Percentiles rank a stretch among this genome's conserved stretches.
Evolutionary conservation across 331 rosid species (phyloP).

Genomic region (Telfairia occidentalis): DNA sequence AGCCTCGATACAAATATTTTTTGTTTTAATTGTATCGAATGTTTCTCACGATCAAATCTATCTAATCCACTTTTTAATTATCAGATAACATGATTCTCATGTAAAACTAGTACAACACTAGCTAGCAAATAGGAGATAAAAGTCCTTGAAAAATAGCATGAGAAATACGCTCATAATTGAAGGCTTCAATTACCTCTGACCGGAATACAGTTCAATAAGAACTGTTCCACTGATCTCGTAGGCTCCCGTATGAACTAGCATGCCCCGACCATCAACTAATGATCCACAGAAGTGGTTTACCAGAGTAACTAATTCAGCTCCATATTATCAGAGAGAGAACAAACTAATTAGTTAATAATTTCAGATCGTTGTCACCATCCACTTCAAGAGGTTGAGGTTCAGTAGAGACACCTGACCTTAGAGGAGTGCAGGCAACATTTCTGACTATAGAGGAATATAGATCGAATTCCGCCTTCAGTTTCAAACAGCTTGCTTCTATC

Average conservation of each 20-base stretch:
- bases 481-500: conserved; percentile 75
- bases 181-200: not conserved
- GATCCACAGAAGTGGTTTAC: not conserved
- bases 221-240: not conserved
- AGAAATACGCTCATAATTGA: not conserved
- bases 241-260: not conserved
- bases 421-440: conserved; percentile 46
- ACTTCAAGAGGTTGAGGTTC: conserved; percentile 29
- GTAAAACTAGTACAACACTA: not conserved
- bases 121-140: not conserved
- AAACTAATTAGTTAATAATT: conserved; percentile 31
- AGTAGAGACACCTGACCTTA: conserved; percentile 20
- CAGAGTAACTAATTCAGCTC: not conserved
- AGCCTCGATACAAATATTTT: not conserved
- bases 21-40: not conserved
- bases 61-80: not conserved
- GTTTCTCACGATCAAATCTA: not conserved
- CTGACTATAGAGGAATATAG: conserved; percentile 59
- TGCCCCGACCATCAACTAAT: not conserved
- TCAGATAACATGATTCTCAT: not conserved
- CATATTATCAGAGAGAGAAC: not conserved
- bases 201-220: not conserved
- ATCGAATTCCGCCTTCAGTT: conserved; percentile 77
- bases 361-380: conserved; percentile 32
- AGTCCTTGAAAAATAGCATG: not conserved